phyloP scores from a whole-genome alignment of 2,329 filamentous ascomycete genomes.

The Sporothrix variecibatus region DNA sequence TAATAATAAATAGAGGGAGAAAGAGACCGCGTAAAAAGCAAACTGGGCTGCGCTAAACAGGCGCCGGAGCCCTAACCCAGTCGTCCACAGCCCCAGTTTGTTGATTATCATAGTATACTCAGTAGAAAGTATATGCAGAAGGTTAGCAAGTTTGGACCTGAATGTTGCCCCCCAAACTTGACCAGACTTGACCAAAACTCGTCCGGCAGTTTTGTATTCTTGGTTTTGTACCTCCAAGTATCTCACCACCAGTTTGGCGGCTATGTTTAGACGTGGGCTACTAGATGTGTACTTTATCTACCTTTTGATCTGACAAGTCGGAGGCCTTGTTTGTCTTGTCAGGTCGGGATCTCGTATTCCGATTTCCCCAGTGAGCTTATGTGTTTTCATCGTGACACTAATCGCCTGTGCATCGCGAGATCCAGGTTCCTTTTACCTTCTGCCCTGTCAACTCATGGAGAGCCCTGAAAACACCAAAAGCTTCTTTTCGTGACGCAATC shows the following conservation, averaged over 20 bases:
- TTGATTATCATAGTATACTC: neutral
- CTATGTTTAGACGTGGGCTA: neutral
- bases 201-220: neutral
- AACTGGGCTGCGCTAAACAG: slow-evolving; percentile 12
- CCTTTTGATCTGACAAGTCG: neutral
- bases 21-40: neutral
- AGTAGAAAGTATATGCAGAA: neutral
- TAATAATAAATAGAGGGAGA: neutral
- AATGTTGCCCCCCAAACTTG: neutral
- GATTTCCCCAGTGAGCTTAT: neutral
- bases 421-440: neutral
- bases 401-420: neutral
- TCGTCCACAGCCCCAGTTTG: neutral
- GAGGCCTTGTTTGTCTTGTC: neutral
- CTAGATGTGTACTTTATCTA: neutral
- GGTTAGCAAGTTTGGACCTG: neutral
- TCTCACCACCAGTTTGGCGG: neutral
- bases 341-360: neutral
- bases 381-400: neutral
- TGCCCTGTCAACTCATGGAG: neutral
- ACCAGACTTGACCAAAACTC: neutral
- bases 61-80: slow-evolving; percentile 9
- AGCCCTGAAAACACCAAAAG: neutral
- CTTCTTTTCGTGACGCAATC: neutral
- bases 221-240: neutral